Evolutionary conservation across 75 land plant genomes (phyloP).

Genomic region (Pinus albicaulis): DNA sequence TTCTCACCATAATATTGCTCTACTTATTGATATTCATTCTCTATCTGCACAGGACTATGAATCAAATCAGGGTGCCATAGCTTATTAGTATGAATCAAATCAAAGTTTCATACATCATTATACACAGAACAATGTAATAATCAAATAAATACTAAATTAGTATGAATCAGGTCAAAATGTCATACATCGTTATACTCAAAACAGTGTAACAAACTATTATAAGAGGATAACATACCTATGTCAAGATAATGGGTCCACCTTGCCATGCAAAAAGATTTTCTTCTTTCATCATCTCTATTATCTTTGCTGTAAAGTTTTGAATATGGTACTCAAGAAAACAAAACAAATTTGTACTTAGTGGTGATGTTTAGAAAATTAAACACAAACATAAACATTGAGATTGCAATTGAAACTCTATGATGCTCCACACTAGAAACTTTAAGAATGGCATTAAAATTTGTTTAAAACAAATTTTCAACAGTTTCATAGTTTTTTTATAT

Average conservation of each 20-base stretch:
- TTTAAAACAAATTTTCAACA: too few species aligned
- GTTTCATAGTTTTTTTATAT: too few species aligned
- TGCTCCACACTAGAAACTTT: too few species aligned
- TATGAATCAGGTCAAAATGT: background rate
- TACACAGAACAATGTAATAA: conserved; percentile 9
- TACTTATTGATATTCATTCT: conserved; percentile 71
- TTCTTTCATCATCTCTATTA: conserved; percentile 80
- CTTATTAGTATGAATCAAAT: background rate
- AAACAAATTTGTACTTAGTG: background rate
- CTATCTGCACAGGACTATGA: conserved; percentile 37
- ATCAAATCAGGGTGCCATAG: background rate
- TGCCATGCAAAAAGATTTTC: conserved; percentile 70
- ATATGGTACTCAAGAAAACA: conserved; percentile 46
- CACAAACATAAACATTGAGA: too few species aligned
- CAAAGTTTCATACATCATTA: background rate
- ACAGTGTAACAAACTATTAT: background rate
- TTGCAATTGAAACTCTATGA: too few species aligned
- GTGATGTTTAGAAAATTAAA: too few species aligned
- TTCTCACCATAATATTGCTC: conserved; percentile 31
- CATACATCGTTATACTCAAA: too few species aligned
- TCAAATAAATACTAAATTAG: background rate
- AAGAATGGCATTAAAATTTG: too few species aligned
- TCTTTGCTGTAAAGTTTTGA: conserved; percentile 56
- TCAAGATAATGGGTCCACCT: conserved; percentile 87
- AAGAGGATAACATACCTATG: conserved; percentile 51